A percentile compares a stretch with the other conserved stretches of the same genome.
Conservation (phyloP, 345 rosid genomes). For the Gossypium herbaceum region DNA sequence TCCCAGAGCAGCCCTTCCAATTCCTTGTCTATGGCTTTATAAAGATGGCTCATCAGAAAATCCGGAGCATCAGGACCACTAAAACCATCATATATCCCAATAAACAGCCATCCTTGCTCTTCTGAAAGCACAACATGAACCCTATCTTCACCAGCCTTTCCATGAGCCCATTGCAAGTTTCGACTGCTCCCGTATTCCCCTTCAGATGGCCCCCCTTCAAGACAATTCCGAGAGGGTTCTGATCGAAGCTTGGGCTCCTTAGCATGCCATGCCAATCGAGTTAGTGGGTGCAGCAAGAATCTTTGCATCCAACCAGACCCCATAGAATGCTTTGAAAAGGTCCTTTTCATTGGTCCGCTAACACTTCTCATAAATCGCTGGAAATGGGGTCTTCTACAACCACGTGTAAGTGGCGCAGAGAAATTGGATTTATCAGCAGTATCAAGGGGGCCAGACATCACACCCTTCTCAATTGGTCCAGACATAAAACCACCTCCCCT, state of each 20-base stretch:
- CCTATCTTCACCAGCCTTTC: conserved; percentile 98
- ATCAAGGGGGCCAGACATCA: conserved; percentile 96
- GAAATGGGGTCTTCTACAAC: conserved; percentile 58
- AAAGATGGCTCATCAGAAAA: conserved; percentile 81
- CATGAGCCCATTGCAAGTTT: conserved; percentile 98
- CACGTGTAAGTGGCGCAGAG: conserved; percentile 84
- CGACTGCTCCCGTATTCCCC: conserved; percentile 49
- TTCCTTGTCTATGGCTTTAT: conserved; percentile 82
- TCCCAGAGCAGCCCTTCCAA: conserved; percentile 91
- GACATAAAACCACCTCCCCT: conserved; percentile 85
- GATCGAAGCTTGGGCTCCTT: conserved; percentile 61
- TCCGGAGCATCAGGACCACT: conserved; percentile 99
- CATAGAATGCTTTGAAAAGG: conserved; percentile 73
- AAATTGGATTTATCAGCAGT: conserved; percentile 72
- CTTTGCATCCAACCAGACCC: conserved; percentile 78
- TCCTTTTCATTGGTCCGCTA: conserved; percentile 88
- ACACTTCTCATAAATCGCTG: conserved; percentile 79
- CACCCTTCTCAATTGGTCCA: conserved; percentile 90
- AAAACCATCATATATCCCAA: conserved; percentile 98
- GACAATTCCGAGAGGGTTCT: conserved; percentile 52
- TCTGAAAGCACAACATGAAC: conserved; percentile 97
- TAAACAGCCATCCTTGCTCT: conserved; percentile 94
- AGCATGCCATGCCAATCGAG: conserved; percentile 62
- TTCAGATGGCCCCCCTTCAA: conserved; percentile 57
- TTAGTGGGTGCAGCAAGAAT: conserved; percentile 67